Conservation (phyloP, 768 basidiomycete species). For the Suillus subluteus region DNA sequence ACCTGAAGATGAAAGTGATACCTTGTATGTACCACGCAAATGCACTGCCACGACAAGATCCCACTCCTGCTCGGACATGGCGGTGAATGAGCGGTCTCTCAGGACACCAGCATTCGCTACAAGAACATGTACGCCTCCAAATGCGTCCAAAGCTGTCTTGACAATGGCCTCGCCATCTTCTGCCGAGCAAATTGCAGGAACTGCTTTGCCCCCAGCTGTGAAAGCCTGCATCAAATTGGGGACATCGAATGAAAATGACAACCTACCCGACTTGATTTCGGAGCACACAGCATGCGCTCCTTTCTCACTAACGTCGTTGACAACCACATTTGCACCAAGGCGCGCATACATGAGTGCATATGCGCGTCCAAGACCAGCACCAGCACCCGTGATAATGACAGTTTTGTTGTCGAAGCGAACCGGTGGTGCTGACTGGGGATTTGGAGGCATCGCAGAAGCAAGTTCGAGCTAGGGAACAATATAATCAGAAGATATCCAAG, state of each 20-base stretch:
- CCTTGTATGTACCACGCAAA: constrained; percentile 90
- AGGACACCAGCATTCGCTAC: constrained; percentile 94
- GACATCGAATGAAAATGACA: background rate
- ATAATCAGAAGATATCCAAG: background rate
- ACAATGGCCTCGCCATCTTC: constrained; percentile 93
- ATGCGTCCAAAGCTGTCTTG: constrained; percentile 82
- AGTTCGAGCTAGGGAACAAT: constrained; percentile 54
- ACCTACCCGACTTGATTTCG: constrained; percentile 79
- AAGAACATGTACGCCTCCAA: constrained; percentile 86
- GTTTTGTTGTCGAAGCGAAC: constrained; percentile 90
- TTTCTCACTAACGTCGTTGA: constrained; percentile 93
- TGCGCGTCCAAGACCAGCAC: constrained; percentile 89
- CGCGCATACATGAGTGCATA: constrained; percentile 92
- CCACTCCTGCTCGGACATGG: constrained; percentile 94
- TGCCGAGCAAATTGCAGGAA: constrained; percentile 79
- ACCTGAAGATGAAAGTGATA: constrained; percentile 28
- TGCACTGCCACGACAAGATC: constrained; percentile 89
- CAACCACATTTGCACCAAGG: constrained; percentile 94
- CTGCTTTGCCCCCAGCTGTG: constrained; percentile 87
- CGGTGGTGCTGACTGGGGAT: constrained; percentile 66
- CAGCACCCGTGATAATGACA: constrained; percentile 92
- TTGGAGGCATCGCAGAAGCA: constrained; percentile 65
- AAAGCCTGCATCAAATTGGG: background rate
- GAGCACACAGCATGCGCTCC: constrained; percentile 82
- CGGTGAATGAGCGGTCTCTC: constrained; percentile 89